These are phyloP conservation scores for Mucor mucedo DNA, from an alignment of 371 early-diverging fungal genomes.

Conservation along the genomic window DNA sequence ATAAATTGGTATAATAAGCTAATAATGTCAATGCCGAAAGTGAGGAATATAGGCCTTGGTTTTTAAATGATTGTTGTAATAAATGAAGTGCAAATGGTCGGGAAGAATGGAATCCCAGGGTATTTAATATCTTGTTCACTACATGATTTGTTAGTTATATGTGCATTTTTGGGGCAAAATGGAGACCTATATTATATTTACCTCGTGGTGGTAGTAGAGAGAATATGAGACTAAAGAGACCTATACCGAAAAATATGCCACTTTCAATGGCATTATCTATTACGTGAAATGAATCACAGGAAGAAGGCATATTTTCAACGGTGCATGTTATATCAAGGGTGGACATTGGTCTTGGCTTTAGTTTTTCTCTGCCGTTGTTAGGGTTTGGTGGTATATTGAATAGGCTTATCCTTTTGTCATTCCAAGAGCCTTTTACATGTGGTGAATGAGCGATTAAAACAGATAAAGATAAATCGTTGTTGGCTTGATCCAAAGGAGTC, in stretches of 20 bases:
- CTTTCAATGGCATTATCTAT: constrained; percentile 43
- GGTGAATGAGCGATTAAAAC: constrained; percentile 9
- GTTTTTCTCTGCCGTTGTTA: neutral
- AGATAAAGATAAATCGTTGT: constrained; percentile 4
- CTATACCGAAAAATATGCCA: constrained; percentile 53
- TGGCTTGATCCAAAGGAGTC: constrained; percentile 2
- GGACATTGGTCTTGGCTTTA: constrained; percentile 12
- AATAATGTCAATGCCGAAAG: constrained; percentile 47
- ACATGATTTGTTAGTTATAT: neutral
- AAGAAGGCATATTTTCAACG: neutral
- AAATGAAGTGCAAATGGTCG: constrained; percentile 53
- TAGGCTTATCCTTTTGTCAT: constrained; percentile 37
- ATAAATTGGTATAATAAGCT: constrained; percentile 52
- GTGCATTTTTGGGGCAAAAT: neutral
- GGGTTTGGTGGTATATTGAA: constrained; percentile 12
- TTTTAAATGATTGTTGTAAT: constrained; percentile 43
- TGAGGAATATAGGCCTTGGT: constrained; percentile 43
- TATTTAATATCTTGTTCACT: constrained; percentile 52
- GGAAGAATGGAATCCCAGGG: constrained; percentile 55
- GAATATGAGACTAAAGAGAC: constrained; percentile 51
- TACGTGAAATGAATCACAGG: constrained; percentile 1
- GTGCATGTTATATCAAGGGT: constrained; percentile 1
- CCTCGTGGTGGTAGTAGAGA: constrained; percentile 55
- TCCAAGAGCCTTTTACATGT: constrained; percentile 23
- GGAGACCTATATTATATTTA: constrained; percentile 1